phyloP scores from a whole-genome alignment of 2,329 filamentous ascomycete species.

The Colletotrichum sp. region DNA sequence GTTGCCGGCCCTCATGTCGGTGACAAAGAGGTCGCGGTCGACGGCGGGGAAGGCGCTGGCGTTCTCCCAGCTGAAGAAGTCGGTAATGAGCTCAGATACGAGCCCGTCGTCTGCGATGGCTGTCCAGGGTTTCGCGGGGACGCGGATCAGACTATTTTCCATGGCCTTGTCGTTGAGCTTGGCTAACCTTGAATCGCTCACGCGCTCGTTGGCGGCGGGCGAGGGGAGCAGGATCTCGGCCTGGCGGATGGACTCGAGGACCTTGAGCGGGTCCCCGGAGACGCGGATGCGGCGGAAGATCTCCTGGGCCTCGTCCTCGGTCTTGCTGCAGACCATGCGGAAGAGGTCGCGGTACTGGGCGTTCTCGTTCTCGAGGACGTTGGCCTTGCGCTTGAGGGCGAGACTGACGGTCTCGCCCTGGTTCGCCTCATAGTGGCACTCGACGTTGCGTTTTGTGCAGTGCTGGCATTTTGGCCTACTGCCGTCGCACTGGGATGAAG shows the following conservation, averaged over 20 bases:
- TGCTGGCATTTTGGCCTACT: constrained; percentile 18
- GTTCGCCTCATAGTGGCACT: constrained; percentile 19
- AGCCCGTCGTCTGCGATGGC: constrained; percentile 31
- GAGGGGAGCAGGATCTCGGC: constrained; percentile 25
- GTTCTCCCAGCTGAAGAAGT: constrained; percentile 34
- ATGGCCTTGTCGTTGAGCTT: constrained; percentile 23
- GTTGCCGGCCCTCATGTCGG: constrained; percentile 28
- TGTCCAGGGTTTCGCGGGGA: constrained; percentile 34
- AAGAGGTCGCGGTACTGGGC: constrained; percentile 23
- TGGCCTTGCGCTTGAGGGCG: constrained; percentile 24
- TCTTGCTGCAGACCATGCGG: constrained; percentile 16
- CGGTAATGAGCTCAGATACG: constrained; percentile 33
- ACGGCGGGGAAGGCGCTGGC: constrained; percentile 28
- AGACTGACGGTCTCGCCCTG: constrained; percentile 19
- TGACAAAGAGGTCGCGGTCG: constrained; percentile 29
- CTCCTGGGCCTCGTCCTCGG: constrained; percentile 25
- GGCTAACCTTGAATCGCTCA: neutral
- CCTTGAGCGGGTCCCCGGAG: constrained; percentile 11
- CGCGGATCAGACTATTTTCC: constrained; percentile 24
- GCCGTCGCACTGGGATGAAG: constrained; percentile 7
- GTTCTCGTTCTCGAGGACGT: constrained; percentile 20
- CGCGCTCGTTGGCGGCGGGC: neutral
- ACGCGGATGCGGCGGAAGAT: constrained; percentile 23
- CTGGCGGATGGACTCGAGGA: constrained; percentile 22
- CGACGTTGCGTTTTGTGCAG: constrained; percentile 9